phyloP scores from a whole-genome alignment of 1,139 yeast genomes.

The Diutina ranongensis region DNA sequence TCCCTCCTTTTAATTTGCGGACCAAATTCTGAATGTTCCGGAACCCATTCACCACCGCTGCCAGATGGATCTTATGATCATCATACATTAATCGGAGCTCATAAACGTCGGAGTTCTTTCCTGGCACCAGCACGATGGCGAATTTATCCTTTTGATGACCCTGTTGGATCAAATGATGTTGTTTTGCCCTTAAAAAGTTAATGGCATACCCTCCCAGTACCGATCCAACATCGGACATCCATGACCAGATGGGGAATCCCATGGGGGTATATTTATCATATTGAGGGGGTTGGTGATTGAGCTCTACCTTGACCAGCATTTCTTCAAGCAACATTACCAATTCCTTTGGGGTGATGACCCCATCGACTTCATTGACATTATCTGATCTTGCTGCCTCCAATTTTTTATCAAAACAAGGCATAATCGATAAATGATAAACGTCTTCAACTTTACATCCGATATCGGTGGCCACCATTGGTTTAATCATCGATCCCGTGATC shows the following conservation, averaged over 20 bases:
- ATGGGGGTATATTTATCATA: not conserved
- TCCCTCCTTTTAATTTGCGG: constrained; percentile 52
- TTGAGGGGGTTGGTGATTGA: not conserved
- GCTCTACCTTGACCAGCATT: constrained; percentile 11
- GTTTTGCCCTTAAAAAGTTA: constrained; percentile 38
- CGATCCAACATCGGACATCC: constrained; percentile 73
- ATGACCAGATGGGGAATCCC: constrained; percentile 19
- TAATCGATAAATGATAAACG: constrained; percentile 71
- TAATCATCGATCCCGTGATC: constrained; percentile 72
- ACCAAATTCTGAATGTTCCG: constrained; percentile 90
- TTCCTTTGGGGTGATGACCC: constrained; percentile 89
- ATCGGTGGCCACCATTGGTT: constrained; percentile 39
- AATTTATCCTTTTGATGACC: constrained; percentile 14
- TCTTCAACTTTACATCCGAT: constrained; percentile 21
- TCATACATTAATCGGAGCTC: constrained; percentile 46
- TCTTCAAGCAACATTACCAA: constrained; percentile 60
- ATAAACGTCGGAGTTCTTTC: constrained; percentile 66
- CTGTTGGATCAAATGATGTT: constrained; percentile 17
- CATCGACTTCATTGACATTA: constrained; percentile 59
- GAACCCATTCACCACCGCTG: constrained; percentile 83
- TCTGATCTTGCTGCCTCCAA: constrained; percentile 73
- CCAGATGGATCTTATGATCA: constrained; percentile 37
- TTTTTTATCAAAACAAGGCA: constrained; percentile 98
- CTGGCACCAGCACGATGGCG: constrained; percentile 26
- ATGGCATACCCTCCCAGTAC: constrained; percentile 83